Evolutionary conservation across 176 grass and related monocot species (phyloP).

Genomic region (Zoysia japonica): DNA sequence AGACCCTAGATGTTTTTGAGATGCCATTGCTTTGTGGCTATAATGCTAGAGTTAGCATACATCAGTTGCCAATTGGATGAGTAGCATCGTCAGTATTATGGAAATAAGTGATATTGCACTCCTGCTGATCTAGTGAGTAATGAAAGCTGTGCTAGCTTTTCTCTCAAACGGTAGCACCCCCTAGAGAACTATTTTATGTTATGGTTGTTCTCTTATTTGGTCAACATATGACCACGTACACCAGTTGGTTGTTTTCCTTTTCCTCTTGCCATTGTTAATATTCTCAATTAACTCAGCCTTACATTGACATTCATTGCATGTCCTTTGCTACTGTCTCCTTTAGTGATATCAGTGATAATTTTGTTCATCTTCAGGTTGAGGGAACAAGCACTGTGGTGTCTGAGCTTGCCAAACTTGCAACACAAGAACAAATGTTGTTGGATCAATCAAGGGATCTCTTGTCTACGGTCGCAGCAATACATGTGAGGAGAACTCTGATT

Average conservation of each 20-base stretch:
- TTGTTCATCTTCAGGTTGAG: conserved; percentile 60
- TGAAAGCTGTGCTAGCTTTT: not conserved
- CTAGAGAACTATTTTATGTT: conserved; percentile 9
- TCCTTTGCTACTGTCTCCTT: not conserved
- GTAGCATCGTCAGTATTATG: not conserved
- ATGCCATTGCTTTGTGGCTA: not conserved
- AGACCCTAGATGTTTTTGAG: not conserved
- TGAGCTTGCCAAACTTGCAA: conserved; percentile 69
- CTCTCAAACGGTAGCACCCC: not conserved
- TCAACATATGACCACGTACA: not conserved
- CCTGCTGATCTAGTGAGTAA: not conserved
- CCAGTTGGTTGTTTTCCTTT: not conserved
- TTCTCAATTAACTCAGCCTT: not conserved
- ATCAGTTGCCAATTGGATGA: not conserved
- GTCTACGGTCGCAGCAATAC: conserved; percentile 72
- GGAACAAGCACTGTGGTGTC: conserved; percentile 59
- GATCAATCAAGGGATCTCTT: conserved; percentile 76
- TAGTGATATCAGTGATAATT: not conserved
- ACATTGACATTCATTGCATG: not conserved
- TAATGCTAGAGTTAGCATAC: not conserved
- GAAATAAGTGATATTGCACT: not conserved
- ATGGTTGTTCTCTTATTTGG: not conserved
- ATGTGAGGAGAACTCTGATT: conserved; percentile 55
- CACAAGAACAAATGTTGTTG: conserved; percentile 75
- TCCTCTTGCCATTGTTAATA: not conserved